Evolutionary conservation across 106 monocot genomes (phyloP).

Genomic region (Acorus calamus): DNA sequence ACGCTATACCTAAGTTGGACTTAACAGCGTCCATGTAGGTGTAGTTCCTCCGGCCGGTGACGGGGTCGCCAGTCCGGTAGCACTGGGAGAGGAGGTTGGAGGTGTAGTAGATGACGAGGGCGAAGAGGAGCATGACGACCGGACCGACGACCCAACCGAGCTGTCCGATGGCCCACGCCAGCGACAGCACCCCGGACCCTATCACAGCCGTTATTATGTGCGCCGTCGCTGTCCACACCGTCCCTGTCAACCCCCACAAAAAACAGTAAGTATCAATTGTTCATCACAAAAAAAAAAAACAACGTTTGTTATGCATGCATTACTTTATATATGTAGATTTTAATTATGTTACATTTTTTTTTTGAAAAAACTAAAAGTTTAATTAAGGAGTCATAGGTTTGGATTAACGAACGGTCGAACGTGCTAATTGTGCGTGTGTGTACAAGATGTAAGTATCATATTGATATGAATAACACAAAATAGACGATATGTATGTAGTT

Average conservation of each 20-base stretch:
- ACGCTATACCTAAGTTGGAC: constrained; percentile 22
- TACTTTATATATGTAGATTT: too few relatives aligned
- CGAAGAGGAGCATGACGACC: constrained; percentile 38
- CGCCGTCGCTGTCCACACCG: constrained; percentile 28
- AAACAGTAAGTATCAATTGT: not conserved
- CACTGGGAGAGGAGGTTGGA: constrained; percentile 40
- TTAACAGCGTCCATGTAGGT: constrained; percentile 53
- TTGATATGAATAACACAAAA: too few relatives aligned
- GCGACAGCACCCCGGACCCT: constrained; percentile 45
- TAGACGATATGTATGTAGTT: too few relatives aligned
- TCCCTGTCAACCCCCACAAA: constrained; percentile 18
- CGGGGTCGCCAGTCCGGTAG: constrained; percentile 31
- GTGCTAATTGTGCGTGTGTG: too few relatives aligned
- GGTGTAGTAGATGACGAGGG: constrained; percentile 41
- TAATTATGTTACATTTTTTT: too few relatives aligned
- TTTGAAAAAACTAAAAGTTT: too few relatives aligned
- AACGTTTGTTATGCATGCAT: not conserved
- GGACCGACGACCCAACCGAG: constrained; percentile 50
- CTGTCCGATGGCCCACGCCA: constrained; percentile 51
- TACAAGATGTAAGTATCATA: too few relatives aligned
- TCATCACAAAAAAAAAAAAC: not conserved
- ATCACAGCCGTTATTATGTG: constrained; percentile 53
- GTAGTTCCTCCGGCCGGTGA: constrained; percentile 36
- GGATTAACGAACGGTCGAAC: too few relatives aligned
- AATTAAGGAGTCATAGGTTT: too few relatives aligned